These are phyloP conservation scores for Hemileia vastatrix DNA, from an alignment of 1,284 basidiomycete species.

Conservation along the genomic window DNA sequence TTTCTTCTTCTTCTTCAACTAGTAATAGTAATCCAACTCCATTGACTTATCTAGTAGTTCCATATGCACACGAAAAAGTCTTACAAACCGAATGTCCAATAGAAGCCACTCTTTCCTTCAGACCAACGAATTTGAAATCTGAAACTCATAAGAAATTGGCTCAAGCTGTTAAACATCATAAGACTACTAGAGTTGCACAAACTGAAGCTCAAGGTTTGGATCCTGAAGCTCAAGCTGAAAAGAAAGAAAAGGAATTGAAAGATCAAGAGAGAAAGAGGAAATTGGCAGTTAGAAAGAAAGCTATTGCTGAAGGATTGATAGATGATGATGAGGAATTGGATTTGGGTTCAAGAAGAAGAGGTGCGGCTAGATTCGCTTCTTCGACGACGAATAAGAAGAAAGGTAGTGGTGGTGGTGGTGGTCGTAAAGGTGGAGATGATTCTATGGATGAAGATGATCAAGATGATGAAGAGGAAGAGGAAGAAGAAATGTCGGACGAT, in stretches of 20 bases:
- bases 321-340: conserved; percentile 36
- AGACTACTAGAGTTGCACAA: conserved; percentile 65
- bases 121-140: conserved; percentile 77
- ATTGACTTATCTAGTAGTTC: conserved; percentile 73
- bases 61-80: conserved; percentile 73
- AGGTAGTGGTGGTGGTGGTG: too few species aligned
- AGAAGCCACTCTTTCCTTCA: conserved; percentile 69
- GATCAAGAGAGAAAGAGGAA: conserved; percentile 35
- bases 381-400: conserved; percentile 14
- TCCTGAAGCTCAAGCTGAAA: conserved; percentile 52
- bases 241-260: conserved; percentile 36
- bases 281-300: conserved; percentile 23
- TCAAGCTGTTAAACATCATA: conserved; percentile 67
- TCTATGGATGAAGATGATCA: conserved; percentile 28
- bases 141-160: conserved; percentile 80
- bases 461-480: conserved; percentile 37
- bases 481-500: conserved; percentile 26
- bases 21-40: conserved; percentile 27
- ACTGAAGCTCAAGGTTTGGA: conserved; percentile 64
- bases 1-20: too few species aligned
- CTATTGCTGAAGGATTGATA: conserved; percentile 27
- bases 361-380: conserved; percentile 22
- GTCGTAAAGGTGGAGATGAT: conserved; percentile 28
- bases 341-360: conserved; percentile 23
- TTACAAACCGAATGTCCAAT: conserved; percentile 72